Evolutionary conservation across 768 basidiomycete genomes (phyloP), one percentile per base, ranked within the genome.

Genomic region (Termitomyces sp.): DNA sequence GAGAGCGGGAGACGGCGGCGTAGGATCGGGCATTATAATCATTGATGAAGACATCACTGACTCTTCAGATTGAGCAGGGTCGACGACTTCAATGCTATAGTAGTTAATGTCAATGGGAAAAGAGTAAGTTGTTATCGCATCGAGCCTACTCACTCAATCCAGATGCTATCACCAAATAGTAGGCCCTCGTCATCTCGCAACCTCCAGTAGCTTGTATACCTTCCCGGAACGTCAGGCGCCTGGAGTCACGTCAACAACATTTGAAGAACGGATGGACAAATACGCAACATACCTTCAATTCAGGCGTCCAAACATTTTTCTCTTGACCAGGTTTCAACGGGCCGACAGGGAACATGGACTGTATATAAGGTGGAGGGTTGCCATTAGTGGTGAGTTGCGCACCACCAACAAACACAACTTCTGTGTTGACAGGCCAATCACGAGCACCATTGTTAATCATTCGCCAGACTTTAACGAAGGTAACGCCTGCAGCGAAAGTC

Each of bases 391-490:
- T 67, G 43, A 92, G 75, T n/a, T 76, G 72, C 39, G 86, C 83
- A 18, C 92, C 92, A 9, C 84, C 88, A 45, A 88, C 83, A 64
- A 86, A 93, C 10, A 82, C 79, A 18, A 94, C 71, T 64, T 85
- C 79, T 0, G 91, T 91, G 13, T 74, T 71, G 27, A 80, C 77
- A 0, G 89, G 89, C 91, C 91, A 94, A 20, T 84, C 78, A 5
- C 69, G 55, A 14, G 64, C 66, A 16, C 91, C 86, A 62, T 80
- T 80, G 64, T 95, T 95, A 32, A 77, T 60, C 76, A 93, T 79
- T 56, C 79, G 76, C 92, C 92, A 95, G 22, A 84, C 84, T 72
- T 93, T 94, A 55, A 92, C 82, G 65, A 94, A 95, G 68, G 90
- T 89, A 0, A 89, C 90, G 34, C 92, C 92, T 7, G 90, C 85